These are phyloP conservation scores for Lachnellula arida DNA, from an alignment of 2,329 filamentous ascomycete species.

Conservation along the genomic window DNA sequence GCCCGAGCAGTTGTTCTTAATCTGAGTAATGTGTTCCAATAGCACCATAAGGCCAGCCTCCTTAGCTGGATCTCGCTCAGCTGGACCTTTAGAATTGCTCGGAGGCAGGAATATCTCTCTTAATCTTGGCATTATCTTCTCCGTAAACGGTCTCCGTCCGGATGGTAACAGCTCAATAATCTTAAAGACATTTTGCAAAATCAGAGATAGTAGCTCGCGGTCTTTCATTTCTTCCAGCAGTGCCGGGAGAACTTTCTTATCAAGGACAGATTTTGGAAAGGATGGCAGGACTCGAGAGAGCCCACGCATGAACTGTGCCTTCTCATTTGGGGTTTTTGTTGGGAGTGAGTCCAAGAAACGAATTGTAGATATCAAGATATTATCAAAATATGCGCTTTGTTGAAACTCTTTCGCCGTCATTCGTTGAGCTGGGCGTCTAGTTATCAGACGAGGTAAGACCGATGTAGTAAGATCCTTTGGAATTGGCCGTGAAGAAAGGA, in stretches of 20 bases:
- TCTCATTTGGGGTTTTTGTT: constrained; percentile 86
- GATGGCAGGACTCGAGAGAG: constrained; percentile 82
- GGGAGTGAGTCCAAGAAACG: constrained; percentile 89
- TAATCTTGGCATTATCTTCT: constrained; percentile 79
- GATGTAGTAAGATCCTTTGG: constrained; percentile 72
- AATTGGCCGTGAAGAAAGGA: constrained; percentile 71
- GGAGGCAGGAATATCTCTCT: constrained; percentile 74
- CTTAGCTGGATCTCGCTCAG: constrained; percentile 75
- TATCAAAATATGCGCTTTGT: constrained; percentile 93
- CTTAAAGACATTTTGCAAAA: constrained; percentile 88
- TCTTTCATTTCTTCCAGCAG: constrained; percentile 93
- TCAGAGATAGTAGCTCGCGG: constrained; percentile 74
- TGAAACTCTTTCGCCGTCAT: constrained; percentile 90
- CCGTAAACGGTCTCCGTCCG: constrained; percentile 72
- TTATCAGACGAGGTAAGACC: constrained; percentile 81
- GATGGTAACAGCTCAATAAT: constrained; percentile 76
- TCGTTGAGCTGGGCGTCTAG: constrained; percentile 78
- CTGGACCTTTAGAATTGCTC: constrained; percentile 44
- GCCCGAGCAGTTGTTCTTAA: constrained; percentile 77
- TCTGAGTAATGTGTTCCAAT: constrained; percentile 72
- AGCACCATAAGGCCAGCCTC: constrained; percentile 91
- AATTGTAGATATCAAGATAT: constrained; percentile 92
- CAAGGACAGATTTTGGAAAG: constrained; percentile 88
- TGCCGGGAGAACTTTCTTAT: constrained; percentile 88
- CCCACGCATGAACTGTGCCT: constrained; percentile 85